Base-by-base conservation (phyloP, 1,139 yeast genomes). In the Diutina pseudorugosa region DNA sequence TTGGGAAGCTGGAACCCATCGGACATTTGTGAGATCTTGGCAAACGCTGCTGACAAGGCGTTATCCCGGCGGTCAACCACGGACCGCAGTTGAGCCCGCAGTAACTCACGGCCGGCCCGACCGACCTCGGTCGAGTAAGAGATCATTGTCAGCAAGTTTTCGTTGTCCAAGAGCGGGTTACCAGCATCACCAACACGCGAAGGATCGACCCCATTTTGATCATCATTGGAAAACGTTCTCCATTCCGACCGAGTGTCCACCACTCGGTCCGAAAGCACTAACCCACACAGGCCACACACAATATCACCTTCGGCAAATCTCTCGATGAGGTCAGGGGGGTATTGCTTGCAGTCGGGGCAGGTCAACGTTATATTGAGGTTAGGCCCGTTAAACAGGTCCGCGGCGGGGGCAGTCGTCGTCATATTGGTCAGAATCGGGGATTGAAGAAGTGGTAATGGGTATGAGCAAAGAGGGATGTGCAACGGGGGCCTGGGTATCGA, bases 181-280 rank as follows among this genome's bases (percentile, higher is more conserved):
- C 94, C 85, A 2, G 98, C 98, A 64, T 91, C 98, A 67, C 98
- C 98, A 58, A 93, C 98, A 86, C 98, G 98, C 61, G 95, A 85
- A 3, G 98, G 98, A 66, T 93, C 98, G 65, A 90, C 98, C 61
- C 95, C 96, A 59, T 93, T 94, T 68, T 91, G 98, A 66, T 93
- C 98, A 66, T 93, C 98, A 66, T 93, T 93, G 57, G 86, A 82
- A 68, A 93, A 93, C 1, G 98, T 93, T 74, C 98, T 87, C 98
- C 98, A 93, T 73, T 93, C 98, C 1, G 96, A 88, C 60, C 98
- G 76, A 5, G 96, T 91, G 64, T 93, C 98, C 40, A 93, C 96
- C 53, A 93, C 85, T 58, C 95, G 76, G 65, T 90, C 96, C 60
- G 96, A 89, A 33, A 93, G 76, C 2, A 93, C 98, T 56, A 93